A percentile compares a stretch with the other conserved stretches of the same genome.
Conservation (phyloP, 1,139 yeast genomes). For the Suhomyces wounanorum region DNA sequence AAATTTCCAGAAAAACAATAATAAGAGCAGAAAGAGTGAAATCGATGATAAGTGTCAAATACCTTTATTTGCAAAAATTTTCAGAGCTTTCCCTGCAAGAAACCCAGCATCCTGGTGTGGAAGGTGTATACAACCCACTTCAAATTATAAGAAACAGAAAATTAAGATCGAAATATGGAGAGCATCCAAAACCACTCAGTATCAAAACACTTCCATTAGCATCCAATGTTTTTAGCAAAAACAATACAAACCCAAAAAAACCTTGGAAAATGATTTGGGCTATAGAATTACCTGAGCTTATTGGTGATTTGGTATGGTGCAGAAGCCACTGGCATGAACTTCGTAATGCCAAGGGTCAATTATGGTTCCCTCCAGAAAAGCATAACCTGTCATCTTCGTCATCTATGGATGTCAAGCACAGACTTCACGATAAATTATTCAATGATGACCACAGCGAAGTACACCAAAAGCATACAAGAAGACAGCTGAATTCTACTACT, state of each 20-base stretch:
- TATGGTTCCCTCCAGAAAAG: slow-evolving; percentile 52
- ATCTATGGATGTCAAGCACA: slow-evolving; percentile 7
- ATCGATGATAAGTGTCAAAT: slow-evolving; percentile 52
- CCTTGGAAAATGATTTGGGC: slow-evolving; percentile 60
- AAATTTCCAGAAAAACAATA: slow-evolving; percentile 39
- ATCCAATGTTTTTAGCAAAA: slow-evolving; percentile 54
- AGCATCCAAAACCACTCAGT: slow-evolving; percentile 37
- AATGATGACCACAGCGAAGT: slow-evolving; percentile 8
- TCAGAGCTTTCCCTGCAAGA: slow-evolving; percentile 21
- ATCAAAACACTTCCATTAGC: slow-evolving; percentile 50
- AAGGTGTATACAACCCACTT: slow-evolving; percentile 77
- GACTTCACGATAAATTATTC: slow-evolving; percentile 38
- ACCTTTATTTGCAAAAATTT: slow-evolving; percentile 46
- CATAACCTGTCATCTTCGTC: slow-evolving; percentile 8
- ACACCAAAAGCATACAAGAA: slow-evolving; percentile 4
- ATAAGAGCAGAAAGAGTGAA: slow-evolving; percentile 57
- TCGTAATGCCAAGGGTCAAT: slow-evolving; percentile 51
- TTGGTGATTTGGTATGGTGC: slow-evolving; percentile 69
- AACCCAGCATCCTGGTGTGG: slow-evolving; percentile 49
- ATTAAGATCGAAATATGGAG: slow-evolving; percentile 47
- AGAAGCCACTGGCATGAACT: slow-evolving; percentile 65
- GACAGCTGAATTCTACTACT: slow-evolving; percentile 10
- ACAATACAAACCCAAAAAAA: slow-evolving; percentile 30
- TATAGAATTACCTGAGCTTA: slow-evolving; percentile 61
- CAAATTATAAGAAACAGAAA: slow-evolving; percentile 75